Base-by-base conservation (phyloP, 805 yeast species). In the Pichia ethanolica region DNA sequence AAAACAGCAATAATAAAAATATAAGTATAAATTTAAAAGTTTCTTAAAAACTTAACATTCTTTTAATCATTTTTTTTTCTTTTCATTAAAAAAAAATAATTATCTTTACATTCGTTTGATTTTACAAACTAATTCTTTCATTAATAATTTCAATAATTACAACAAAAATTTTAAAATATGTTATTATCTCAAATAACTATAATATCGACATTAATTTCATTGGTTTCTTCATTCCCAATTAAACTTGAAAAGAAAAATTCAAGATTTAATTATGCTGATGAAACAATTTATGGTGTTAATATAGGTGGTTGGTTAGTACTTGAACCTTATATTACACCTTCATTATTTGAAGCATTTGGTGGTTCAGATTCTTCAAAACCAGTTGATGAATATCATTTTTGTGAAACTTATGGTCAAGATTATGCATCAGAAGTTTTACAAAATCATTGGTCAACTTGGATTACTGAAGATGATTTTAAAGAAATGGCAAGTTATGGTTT, bases 251-350 rank as follows among this genome's bases (percentile, higher is more conserved):
- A 63, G 50, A 59, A 66, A 52, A 53, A 55, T 49, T 51, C 63
- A 8, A 59, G 65, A 50, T 67, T 67, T 66, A 65, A 67, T 49
- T 68, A 68, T 51, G 9, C 37, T 1, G 48, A 37, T 28, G 58
- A 64, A 6, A 61, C 59, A 36, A 20, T 65, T 7, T 56, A 76
- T 39, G 96, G 96, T 58, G 89, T 89, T 45, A 84, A 85, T 61
- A 68, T 89, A 34, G 97, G 97, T 54, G 95, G 96, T 42, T 89
- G 96, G 96, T 74, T 89, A 45, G 89, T 89, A 2, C 68, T 89
- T 40, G 97, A 89, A 67, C 89, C 96, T 2, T 88, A 75, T 66
- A 89, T 89, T 61, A 85, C 89, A 1, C 96, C 96, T 5, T 78
- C 89, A 1, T 65, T 85, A 43, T 88, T 89, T 60, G 68, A 71